A percentile compares a stretch with the other conserved stretches of the same genome.
Conservation (phyloP, 1,284 basidiomycete genomes). For the Acaromyces ingoldii region DNA sequence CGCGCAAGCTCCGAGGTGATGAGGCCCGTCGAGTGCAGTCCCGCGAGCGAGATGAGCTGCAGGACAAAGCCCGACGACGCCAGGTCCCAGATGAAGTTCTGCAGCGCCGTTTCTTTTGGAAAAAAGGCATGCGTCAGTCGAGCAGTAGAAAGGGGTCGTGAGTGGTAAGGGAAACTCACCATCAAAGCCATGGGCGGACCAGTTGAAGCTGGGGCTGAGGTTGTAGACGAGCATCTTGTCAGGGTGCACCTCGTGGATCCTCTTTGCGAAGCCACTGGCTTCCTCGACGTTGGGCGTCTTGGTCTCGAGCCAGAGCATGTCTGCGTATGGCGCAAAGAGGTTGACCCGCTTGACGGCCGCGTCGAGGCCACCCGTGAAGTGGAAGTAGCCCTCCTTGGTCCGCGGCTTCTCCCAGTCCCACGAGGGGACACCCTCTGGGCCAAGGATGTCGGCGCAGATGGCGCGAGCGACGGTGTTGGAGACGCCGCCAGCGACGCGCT, state of each 20-base stretch:
- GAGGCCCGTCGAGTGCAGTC: slow-evolving; percentile 43
- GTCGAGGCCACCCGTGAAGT: slow-evolving; percentile 76
- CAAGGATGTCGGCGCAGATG: slow-evolving; percentile 69
- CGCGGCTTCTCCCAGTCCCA: slow-evolving; percentile 92
- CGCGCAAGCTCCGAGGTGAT: slow-evolving; percentile 46
- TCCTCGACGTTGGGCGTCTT: slow-evolving; percentile 75
- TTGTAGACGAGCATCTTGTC: slow-evolving; percentile 89
- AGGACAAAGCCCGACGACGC: slow-evolving; percentile 47
- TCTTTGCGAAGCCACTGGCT: slow-evolving; percentile 71
- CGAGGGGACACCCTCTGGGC: slow-evolving; percentile 58
- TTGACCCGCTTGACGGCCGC: slow-evolving; percentile 77
- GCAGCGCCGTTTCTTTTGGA: slow-evolving; percentile 27
- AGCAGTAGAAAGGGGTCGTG: not conserved
- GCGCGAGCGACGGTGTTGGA: slow-evolving; percentile 70
- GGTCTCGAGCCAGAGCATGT: slow-evolving; percentile 66
- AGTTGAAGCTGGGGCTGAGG: slow-evolving; percentile 88
- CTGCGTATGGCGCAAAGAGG: slow-evolving; percentile 60
- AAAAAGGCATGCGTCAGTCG: not conserved
- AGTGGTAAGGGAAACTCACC: slow-evolving; percentile 53
- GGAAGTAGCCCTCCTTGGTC: slow-evolving; percentile 87
- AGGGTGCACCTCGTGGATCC: slow-evolving; percentile 68
- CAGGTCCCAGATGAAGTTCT: slow-evolving; percentile 49
- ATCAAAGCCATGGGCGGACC: slow-evolving; percentile 74
- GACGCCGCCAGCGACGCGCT: slow-evolving; percentile 58
- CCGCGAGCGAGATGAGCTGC: slow-evolving; percentile 51